Evolutionary conservation across 2,329 filamentous ascomycete species (phyloP).

Genomic region (Calonectria pseudoturangicola): DNA sequence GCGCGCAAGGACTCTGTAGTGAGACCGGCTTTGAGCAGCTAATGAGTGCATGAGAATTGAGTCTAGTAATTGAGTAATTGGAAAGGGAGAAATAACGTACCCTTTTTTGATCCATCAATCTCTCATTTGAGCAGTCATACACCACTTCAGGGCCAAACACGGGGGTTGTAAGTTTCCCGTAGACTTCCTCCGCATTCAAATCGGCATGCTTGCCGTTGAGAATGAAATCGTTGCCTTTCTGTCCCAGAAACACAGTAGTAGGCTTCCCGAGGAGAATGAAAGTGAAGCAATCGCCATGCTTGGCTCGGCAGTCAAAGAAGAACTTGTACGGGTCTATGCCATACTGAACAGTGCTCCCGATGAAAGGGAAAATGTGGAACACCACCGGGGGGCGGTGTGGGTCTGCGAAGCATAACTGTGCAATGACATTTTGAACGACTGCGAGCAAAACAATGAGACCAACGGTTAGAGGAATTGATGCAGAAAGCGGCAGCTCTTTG

Average conservation of each 20-base stretch:
- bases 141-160: conserved; percentile 90
- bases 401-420: conserved; percentile 87
- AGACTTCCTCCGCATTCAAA: conserved; percentile 92
- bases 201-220: conserved; percentile 92
- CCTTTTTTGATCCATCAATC: conserved; percentile 97
- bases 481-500: conserved; percentile 32
- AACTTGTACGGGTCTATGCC: conserved; percentile 95
- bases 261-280: conserved; percentile 91
- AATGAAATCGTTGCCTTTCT: conserved; percentile 91
- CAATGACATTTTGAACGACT: conserved; percentile 85
- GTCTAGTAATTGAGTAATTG: not conserved
- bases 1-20: conserved; percentile 81
- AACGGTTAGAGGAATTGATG: conserved; percentile 62
- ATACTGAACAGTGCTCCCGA: conserved; percentile 94
- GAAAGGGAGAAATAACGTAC: conserved; percentile 65
- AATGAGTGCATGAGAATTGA: not conserved
- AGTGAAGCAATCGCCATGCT: conserved; percentile 93
- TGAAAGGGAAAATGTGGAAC: conserved; percentile 86
- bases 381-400: conserved; percentile 87
- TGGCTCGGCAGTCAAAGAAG: conserved; percentile 83
- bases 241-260: conserved; percentile 88
- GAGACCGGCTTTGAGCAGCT: conserved; percentile 87
- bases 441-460: conserved; percentile 68
- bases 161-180: conserved; percentile 82
- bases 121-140: conserved; percentile 91